Conservation (phyloP, 2,329 filamentous ascomycete species). For the Fusarium pilosicola region DNA sequence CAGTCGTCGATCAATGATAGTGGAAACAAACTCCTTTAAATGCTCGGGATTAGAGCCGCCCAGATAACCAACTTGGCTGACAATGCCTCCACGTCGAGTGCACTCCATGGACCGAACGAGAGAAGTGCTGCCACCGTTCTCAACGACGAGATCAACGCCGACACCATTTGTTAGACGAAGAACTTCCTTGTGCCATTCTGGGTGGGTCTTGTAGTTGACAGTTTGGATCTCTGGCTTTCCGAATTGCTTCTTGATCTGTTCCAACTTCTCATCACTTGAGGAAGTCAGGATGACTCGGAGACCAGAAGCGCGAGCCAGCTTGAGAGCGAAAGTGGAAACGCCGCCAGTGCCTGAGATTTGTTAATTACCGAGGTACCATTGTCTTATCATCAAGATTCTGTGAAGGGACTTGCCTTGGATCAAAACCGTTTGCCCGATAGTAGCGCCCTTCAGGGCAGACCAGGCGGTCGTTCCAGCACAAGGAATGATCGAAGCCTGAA, state of each 20-base stretch:
- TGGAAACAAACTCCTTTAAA: conserved; percentile 49
- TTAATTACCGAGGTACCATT: background rate
- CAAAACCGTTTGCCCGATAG: conserved; percentile 53
- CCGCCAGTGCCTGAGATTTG: conserved; percentile 51
- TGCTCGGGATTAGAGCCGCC: conserved; percentile 44
- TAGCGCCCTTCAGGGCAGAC: conserved; percentile 53
- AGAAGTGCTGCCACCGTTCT: conserved; percentile 52
- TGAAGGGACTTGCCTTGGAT: conserved; percentile 50
- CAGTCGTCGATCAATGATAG: conserved; percentile 51
- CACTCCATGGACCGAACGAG: conserved; percentile 53
- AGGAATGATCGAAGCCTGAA: conserved; percentile 50
- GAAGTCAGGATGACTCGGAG: conserved; percentile 62
- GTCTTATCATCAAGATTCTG: background rate
- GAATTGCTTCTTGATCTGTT: conserved; percentile 52
- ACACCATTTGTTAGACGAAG: conserved; percentile 53
- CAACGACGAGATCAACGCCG: conserved; percentile 62
- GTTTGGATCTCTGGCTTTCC: conserved; percentile 55
- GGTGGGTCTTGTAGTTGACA: conserved; percentile 61
- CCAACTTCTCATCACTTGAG: conserved; percentile 60
- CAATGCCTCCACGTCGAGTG: conserved; percentile 52
- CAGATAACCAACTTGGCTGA: conserved; percentile 57
- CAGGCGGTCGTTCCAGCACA: conserved; percentile 59
- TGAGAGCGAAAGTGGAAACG: conserved; percentile 52
- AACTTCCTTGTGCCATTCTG: conserved; percentile 58
- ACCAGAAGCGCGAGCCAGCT: conserved; percentile 60